These are phyloP conservation scores for Stentor coeruleus DNA, from an alignment of 73 alveolate genomes.

Conservation along the genomic window DNA sequence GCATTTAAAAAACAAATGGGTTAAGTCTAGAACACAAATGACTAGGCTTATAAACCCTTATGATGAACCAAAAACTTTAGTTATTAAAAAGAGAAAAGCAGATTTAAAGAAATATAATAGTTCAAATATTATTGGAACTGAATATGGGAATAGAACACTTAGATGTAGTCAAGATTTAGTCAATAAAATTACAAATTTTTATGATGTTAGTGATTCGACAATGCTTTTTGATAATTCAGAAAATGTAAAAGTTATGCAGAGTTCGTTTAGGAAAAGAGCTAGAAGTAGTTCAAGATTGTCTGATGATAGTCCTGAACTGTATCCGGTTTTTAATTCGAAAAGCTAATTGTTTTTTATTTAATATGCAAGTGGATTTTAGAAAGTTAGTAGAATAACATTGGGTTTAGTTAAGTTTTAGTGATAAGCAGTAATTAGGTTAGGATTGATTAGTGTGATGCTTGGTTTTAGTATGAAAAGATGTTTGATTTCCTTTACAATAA, in stretches of 20 bases:
- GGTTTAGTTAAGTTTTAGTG: no score
- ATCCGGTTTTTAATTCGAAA: no score
- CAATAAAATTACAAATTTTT: no score
- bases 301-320: no score
- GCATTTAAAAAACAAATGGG: background rate
- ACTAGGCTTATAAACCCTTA: background rate
- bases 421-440: no score
- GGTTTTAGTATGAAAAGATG: no score
- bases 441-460: no score
- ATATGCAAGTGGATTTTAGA: no score
- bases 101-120: background rate
- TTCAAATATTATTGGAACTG: background rate
- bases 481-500: no score
- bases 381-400: no score
- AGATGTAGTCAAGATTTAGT: background rate
- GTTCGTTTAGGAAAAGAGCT: background rate
- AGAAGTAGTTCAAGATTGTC: no score
- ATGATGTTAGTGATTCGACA: background rate
- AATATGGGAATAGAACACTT: background rate
- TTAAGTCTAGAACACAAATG: background rate
- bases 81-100: constrained; percentile 2
- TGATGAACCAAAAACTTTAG: background rate
- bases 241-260: background rate
- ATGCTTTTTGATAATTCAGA: background rate
- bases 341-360: no score